phyloP scores from a whole-genome alignment of 495 filamentous ascomycete genomes.

The Lasiosphaeris hirsuta region DNA sequence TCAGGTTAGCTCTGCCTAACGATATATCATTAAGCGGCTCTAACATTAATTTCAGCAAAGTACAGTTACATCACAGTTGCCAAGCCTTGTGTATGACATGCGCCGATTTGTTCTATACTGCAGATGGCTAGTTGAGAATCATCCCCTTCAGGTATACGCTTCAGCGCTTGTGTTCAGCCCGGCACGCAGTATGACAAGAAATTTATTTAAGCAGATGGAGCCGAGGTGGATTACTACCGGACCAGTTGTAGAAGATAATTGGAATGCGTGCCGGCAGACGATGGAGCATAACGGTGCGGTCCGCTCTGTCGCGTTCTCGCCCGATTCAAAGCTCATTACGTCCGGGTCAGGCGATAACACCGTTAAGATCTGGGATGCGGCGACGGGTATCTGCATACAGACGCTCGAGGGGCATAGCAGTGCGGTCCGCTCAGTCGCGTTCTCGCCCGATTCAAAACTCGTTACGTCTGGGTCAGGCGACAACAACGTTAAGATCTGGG shows the following conservation, averaged over 20 bases:
- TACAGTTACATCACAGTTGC: conserved; percentile 4
- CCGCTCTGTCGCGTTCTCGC: too few relatives aligned
- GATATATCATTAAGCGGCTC: conserved; percentile 6
- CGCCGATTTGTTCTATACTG: conserved; percentile 9
- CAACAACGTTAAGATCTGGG: too few relatives aligned
- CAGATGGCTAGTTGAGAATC: neutral
- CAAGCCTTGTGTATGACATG: conserved; percentile 6
- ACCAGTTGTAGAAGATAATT: conserved; percentile 7
- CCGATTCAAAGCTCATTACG: too few relatives aligned
- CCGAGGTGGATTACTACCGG: conserved; percentile 4
- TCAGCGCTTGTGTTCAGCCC: conserved; percentile 7
- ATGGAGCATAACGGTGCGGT: neutral
- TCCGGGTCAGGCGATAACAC: too few relatives aligned
- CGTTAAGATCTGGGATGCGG: too few relatives aligned
- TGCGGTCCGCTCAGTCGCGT: too few relatives aligned
- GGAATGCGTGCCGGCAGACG: conserved; percentile 8
- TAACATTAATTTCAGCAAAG: conserved; percentile 3
- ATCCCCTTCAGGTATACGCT: conserved; percentile 3
- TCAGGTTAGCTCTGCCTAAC: conserved; percentile 7
- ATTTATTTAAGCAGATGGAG: conserved; percentile 1
- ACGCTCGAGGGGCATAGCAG: too few relatives aligned
- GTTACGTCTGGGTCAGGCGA: too few relatives aligned
- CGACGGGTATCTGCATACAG: too few relatives aligned
- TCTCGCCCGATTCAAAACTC: too few relatives aligned
- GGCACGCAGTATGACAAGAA: neutral